Evolutionary conservation across 2,329 filamentous ascomycete species (phyloP), one percentile per base, ranked within the genome.

Genomic region (Fusarium chlamydosporum): DNA sequence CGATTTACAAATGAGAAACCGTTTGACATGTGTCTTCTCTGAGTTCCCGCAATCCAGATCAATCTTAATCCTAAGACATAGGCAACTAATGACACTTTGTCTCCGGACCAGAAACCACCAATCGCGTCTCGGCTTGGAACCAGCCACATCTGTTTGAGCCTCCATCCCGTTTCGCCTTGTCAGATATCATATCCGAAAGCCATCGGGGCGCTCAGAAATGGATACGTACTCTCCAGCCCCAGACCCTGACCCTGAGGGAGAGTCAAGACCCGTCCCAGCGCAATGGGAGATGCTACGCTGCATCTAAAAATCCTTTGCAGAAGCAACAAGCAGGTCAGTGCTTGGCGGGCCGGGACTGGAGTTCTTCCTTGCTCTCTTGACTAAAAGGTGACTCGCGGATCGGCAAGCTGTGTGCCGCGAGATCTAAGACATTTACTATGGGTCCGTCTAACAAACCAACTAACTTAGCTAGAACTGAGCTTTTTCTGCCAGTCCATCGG

Each of bases 391-490:
- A 64, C 42, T 72, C 37, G 27, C 65, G 68, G 65, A 67, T 72
- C 57, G 48, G 55, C 26, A 46, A 29, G 58, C 40, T 67, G 20
- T 52, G 46, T 55, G 34, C 61, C 65, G 46, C 50, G 48, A 52
- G 68, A 72, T 71, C 68, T 72, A 27, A 71, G 68, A 72, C 68
- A 72, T n/a, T 23, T 35, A 35, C 23, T 40, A 52, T 56, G 62
- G 58, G 43, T 57, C 31, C 43, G 34, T 40, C 26, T 31, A 20
- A 37, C 23, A 40, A 56, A 45, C 34, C 55, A 50, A 56, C 8
- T 60, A n/a, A 41, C 20, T 18, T 5, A 13, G 23, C 23, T 23
- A 23, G 23, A 13, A 41, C 13, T 15, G 38, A 41, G 12, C 11
- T 38, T 27, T 50, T 50, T 23, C 47, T 37, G 54, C 67, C 51